Base-by-base conservation (phyloP, 2,329 filamentous ascomycete genomes). In the Fusarium subglutinans region DNA sequence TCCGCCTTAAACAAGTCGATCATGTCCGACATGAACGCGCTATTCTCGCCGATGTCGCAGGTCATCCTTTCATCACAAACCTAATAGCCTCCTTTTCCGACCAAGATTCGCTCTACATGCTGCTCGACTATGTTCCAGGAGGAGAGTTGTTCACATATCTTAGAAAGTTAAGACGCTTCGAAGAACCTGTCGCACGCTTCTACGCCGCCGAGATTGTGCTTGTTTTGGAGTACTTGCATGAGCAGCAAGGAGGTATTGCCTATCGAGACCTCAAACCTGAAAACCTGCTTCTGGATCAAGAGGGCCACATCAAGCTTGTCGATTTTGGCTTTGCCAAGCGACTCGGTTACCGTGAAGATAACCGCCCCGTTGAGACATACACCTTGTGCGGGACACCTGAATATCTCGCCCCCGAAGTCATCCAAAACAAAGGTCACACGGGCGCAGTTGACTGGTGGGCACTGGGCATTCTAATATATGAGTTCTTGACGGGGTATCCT, bases 381-480 rank as follows among this genome's bases (percentile, higher is more conserved):
- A 96, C 93, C 7, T 87, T 96, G 35, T 96, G 93, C 82, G 93
- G 93, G 57, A 96, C 93, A 4, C 93, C 93, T 51, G 93, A 96
- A 80, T 96, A 96, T 81, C 90, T 96, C 51, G 93, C 93, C 5
- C 93, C 93, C 10, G 93, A 96, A 83, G 93, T 96, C 47, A 95
- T 96, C 76, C 90, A 94, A 74, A 95, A 94, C 80, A 94, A 94
- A 80, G 93, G 92, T 18, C 90, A 92, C 79, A 91, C 89, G 6
- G 91, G 89, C 6, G 93, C 93, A 20, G 93, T 96, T 41, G 93
- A 96, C 84, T 96, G 93, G 93, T 96, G 94, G 94, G 93, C 94
- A 2, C 86, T 96, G 75, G 94, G 94, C 33, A 95, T 96, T 75
- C 83, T 96, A 64, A 91, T 96, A 67, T 96, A 94, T 81, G 94